Percentiles rank a stretch among this genome's conserved stretches.
phyloP scores from a whole-genome alignment of 345 rosid genomes.

The Balakata baccata region DNA sequence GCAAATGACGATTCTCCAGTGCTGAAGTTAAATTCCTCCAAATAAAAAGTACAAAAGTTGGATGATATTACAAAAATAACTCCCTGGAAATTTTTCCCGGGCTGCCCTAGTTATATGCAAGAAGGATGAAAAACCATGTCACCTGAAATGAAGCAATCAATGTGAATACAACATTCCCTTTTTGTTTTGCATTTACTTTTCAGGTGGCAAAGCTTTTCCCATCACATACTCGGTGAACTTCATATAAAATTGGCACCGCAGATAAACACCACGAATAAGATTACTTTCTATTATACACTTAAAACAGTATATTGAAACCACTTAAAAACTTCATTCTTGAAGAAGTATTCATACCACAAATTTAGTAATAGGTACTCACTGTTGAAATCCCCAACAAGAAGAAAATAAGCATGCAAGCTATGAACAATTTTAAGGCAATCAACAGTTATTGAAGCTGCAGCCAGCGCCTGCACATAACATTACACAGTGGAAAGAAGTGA shows the following conservation, averaged over 20 bases:
- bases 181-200: conserved; percentile 86
- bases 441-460: conserved; percentile 95
- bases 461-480: conserved; percentile 66
- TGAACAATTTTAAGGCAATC: conserved; percentile 87
- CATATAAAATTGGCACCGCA: conserved; percentile 79
- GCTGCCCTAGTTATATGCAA: background rate
- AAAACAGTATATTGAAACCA: background rate
- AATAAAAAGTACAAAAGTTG: too few species aligned
- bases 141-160: conserved; percentile 95
- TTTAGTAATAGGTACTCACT: conserved; percentile 42
- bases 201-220: conserved; percentile 91
- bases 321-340: background rate
- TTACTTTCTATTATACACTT: background rate
- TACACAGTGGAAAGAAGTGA: too few species aligned
- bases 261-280: background rate
- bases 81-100: too few species aligned
- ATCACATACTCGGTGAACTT: conserved; percentile 80
- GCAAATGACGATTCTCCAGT: background rate
- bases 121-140: conserved; percentile 13
- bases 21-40: background rate
- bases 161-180: conserved; percentile 74
- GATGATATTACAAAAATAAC: background rate
- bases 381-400: conserved; percentile 80
- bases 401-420: conserved; percentile 86
- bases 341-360: background rate